These are phyloP conservation scores for Phascolomyces articulosus DNA, from an alignment of 371 early-diverging fungal species.

Conservation along the genomic window DNA sequence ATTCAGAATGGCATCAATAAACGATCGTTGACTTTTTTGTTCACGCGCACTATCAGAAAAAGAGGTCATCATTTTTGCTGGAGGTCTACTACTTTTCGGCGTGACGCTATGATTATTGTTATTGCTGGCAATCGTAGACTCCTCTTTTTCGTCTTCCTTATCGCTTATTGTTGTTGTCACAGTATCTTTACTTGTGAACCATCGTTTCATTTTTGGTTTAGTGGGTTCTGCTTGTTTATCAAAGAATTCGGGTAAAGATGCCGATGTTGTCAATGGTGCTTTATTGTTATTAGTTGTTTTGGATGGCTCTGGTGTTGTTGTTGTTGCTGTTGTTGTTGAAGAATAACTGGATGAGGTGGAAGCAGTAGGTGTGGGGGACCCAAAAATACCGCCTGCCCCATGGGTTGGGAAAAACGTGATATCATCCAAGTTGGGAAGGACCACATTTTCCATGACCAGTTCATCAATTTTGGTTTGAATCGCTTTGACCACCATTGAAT, in stretches of 20 bases:
- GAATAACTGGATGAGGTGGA: background rate
- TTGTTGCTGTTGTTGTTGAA: background rate
- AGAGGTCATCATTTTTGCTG: slow-evolving; percentile 2
- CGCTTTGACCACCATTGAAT: slow-evolving; percentile 79
- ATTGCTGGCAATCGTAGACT: background rate
- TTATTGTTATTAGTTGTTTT: too few relatives aligned
- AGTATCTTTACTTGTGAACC: slow-evolving; percentile 9
- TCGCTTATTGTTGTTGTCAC: background rate
- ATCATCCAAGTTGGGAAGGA: slow-evolving; percentile 93
- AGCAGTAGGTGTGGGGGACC: background rate
- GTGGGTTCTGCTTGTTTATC: background rate
- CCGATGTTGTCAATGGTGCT: background rate
- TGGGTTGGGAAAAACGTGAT: slow-evolving; percentile 77
- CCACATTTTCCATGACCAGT: slow-evolving; percentile 78
- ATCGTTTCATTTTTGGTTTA: slow-evolving; percentile 12
- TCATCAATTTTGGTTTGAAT: slow-evolving; percentile 87
- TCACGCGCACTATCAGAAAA: slow-evolving; percentile 8
- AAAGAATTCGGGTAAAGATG: background rate
- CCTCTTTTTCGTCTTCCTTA: background rate
- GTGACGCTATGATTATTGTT: background rate
- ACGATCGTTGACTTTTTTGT: background rate
- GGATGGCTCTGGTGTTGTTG: too few relatives aligned
- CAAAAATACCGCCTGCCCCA: slow-evolving; percentile 65
- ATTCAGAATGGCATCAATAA: slow-evolving; percentile 14
- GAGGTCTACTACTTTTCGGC: background rate